Conservation (phyloP, 352 stramenopile genomes). For the Phytophthora colocasiae region DNA sequence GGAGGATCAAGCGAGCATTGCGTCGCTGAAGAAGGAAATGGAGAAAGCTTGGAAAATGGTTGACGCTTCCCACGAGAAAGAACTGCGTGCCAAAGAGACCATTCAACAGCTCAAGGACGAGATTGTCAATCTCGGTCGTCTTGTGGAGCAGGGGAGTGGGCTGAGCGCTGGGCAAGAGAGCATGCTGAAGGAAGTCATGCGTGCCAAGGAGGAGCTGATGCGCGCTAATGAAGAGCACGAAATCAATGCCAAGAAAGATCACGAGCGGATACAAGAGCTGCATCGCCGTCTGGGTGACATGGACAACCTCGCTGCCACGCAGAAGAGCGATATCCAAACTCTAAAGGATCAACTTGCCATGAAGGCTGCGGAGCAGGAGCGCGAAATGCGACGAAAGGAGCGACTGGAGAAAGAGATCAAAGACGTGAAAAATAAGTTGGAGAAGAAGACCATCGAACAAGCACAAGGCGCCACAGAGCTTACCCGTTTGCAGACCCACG, state of each 20-base stretch:
- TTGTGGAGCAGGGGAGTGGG: slow-evolving; percentile 95
- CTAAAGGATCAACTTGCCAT: slow-evolving; percentile 89
- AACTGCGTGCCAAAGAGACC: slow-evolving; percentile 94
- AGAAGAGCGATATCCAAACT: slow-evolving; percentile 83
- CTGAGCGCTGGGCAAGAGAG: slow-evolving; percentile 94
- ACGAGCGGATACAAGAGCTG: slow-evolving; percentile 82
- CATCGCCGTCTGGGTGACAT: slow-evolving; percentile 75
- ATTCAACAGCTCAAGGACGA: slow-evolving; percentile 97
- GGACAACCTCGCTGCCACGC: slow-evolving; percentile 53
- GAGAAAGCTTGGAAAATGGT: slow-evolving; percentile 96
- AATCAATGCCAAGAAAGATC: slow-evolving; percentile 80
- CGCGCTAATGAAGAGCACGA: slow-evolving; percentile 89
- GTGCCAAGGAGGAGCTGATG: slow-evolving; percentile 90
- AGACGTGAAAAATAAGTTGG: slow-evolving; percentile 89
- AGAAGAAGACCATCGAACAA: slow-evolving; percentile 82
- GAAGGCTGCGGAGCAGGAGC: slow-evolving; percentile 88
- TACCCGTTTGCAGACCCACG: slow-evolving; percentile 71
- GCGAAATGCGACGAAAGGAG: slow-evolving; percentile 90
- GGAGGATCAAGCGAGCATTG: slow-evolving; percentile 94
- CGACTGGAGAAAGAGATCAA: slow-evolving; percentile 94
- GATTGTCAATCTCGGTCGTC: slow-evolving; percentile 94
- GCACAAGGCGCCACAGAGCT: slow-evolving; percentile 56
- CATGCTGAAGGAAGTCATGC: slow-evolving; percentile 92
- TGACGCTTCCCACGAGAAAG: slow-evolving; percentile 95
- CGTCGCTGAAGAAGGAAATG: slow-evolving; percentile 96